phyloP scores from a whole-genome alignment of 306 rosid genomes.

The Prunus padus region DNA sequence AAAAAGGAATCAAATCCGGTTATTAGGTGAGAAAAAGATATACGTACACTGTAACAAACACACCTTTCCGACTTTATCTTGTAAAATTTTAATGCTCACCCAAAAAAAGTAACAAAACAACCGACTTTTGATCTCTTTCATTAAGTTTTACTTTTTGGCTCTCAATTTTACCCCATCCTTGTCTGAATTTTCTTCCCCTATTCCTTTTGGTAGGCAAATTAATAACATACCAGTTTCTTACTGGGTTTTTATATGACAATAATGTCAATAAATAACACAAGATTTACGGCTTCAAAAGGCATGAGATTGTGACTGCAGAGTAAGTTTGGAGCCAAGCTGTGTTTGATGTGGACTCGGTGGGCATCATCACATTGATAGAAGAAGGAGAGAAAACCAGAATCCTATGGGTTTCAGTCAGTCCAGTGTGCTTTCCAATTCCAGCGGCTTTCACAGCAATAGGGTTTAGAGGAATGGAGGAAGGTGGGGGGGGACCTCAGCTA shows the following conservation, averaged over 20 bases:
- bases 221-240: background rate
- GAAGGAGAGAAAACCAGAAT: background rate
- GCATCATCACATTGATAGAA: too few species aligned
- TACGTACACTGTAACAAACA: slow-evolving; percentile 5
- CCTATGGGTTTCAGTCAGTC: slow-evolving; percentile 12
- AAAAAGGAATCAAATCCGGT: slow-evolving; percentile 23
- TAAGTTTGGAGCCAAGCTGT: background rate
- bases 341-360: too few species aligned
- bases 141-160: background rate
- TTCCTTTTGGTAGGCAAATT: too few species aligned
- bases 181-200: background rate
- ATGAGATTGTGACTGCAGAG: background rate
- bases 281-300: background rate
- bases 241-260: background rate
- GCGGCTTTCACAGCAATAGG: slow-evolving; percentile 2
- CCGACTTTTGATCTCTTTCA: background rate
- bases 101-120: background rate
- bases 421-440: background rate
- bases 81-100: background rate
- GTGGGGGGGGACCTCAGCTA: slow-evolving; percentile 1
- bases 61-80: background rate
- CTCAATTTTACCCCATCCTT: background rate
- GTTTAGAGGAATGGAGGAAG: background rate
- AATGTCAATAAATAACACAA: slow-evolving; percentile 18
- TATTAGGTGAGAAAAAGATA: slow-evolving; percentile 3